A percentile compares a stretch with the other conserved stretches of the same genome.
Conservation (phyloP, 2,329 filamentous ascomycete genomes). For the Amylocarpus encephaloides region DNA sequence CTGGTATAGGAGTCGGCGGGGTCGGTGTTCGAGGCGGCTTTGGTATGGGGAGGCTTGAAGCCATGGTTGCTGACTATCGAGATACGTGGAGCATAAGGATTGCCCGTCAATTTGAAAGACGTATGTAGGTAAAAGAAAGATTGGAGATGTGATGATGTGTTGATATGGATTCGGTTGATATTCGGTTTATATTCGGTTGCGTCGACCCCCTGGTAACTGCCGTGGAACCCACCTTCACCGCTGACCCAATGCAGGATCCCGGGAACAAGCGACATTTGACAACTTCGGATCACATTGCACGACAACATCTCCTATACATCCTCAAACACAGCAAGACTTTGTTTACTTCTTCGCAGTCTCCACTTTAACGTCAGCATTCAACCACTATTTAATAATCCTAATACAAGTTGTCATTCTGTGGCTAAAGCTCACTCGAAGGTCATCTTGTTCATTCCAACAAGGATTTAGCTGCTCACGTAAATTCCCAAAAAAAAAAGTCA, state of each 20-base stretch:
- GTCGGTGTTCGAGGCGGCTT: conserved; percentile 58
- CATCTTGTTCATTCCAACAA: too few species aligned
- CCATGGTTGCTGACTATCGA: conserved; percentile 40
- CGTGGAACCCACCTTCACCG: not conserved
- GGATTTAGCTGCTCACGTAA: too few species aligned
- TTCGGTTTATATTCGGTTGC: too few species aligned
- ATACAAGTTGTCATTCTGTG: too few species aligned
- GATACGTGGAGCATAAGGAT: conserved; percentile 9
- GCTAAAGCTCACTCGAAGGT: too few species aligned
- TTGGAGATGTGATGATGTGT: not conserved
- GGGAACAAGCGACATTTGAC: not conserved
- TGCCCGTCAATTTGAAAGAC: not conserved
- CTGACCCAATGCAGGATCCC: not conserved
- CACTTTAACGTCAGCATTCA: not conserved
- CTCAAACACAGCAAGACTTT: not conserved
- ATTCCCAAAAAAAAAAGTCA: too few species aligned
- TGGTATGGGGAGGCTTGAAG: conserved; percentile 51
- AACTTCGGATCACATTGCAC: not conserved
- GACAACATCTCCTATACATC: not conserved
- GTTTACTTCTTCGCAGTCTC: not conserved
- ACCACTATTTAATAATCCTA: too few species aligned
- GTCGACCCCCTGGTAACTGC: not conserved
- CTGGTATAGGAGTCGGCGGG: conserved; percentile 46
- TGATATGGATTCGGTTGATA: too few species aligned
- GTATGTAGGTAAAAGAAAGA: not conserved